phyloP scores from a whole-genome alignment of 306 rosid species.

The Rosa chinensis region DNA sequence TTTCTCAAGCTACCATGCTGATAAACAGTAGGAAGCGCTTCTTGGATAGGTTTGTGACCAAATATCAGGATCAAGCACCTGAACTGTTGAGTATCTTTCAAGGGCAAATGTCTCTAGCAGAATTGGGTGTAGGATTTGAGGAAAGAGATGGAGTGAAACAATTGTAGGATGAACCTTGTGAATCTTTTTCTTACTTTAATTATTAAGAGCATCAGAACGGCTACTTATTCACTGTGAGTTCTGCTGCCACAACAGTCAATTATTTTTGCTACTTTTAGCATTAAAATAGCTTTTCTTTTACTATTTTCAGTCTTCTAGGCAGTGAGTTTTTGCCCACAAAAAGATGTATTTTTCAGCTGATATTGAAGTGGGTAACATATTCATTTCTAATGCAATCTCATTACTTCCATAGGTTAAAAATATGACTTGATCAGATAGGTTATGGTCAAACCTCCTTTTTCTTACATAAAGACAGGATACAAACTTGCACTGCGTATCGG shows the following conservation, averaged over 20 bases:
- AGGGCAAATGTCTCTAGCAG: background rate
- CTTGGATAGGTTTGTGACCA: background rate
- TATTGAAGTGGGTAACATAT: background rate
- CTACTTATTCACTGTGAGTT: background rate
- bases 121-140: background rate
- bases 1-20: background rate
- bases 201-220: background rate
- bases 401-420: background rate
- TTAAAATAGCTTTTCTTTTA: background rate
- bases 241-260: background rate
- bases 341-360: background rate
- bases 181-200: background rate
- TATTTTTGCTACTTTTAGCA: background rate
- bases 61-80: conserved; percentile 8
- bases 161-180: background rate
- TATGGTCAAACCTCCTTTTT: background rate
- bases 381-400: background rate
- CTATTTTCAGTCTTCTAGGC: background rate
- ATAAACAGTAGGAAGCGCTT: background rate
- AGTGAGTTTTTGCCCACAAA: background rate
- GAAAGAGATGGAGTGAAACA: background rate
- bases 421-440: background rate
- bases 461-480: background rate
- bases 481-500: background rate
- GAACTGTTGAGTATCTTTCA: background rate